Base-by-base conservation (phyloP, 768 basidiomycete genomes). In the Mycena floridula region DNA sequence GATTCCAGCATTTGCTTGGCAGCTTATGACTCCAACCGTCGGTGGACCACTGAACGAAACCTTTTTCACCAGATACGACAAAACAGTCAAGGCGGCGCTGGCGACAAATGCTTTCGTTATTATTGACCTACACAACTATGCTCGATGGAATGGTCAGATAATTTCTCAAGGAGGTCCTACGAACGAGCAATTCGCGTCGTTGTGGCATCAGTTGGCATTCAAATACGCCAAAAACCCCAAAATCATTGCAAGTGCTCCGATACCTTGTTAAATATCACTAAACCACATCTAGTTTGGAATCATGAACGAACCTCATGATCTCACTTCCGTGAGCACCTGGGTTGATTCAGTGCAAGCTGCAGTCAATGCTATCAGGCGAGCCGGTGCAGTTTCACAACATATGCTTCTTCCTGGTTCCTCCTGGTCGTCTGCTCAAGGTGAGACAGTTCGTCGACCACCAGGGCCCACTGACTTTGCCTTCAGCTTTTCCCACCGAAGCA, bases 271-370 rank as follows among this genome's bases (percentile, higher is more conserved):
- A 11, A 38, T 38, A 11, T 12, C 9, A 38, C 15, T 21, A 15
- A 16, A 8, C 25, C 9, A 1, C 7, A 15, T 26, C 7, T 40
- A 61, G 61, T 59, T 62, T 28, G 57, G 59, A 21, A 39, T 60
- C 35, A 78, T 80, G 77, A 81, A 81, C 51, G 79, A 81, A 54
- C 79, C 80, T 3, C 79, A 81, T 48, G 74, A 81, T 53, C 47
- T 77, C 8, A 69, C 67, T 8, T 53, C 61, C 41, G 64, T 76
- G 45, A 41, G 43, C 8, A 57, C 54, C 1, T 79, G 79, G 77
- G 76, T 69, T 3, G 51, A 40, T 7, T 58, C 72, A 5, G 72
- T 79, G 6, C 77, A 81, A 56, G 65, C 68, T 15, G 76, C 72
- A 11, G 78, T 82, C 12, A 78, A 72, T 38, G 79, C 77, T 5